Evolutionary conservation across 106 monocot species (phyloP), one percentile per base, ranked within the genome.

Genomic region (Allium fistulosum): DNA sequence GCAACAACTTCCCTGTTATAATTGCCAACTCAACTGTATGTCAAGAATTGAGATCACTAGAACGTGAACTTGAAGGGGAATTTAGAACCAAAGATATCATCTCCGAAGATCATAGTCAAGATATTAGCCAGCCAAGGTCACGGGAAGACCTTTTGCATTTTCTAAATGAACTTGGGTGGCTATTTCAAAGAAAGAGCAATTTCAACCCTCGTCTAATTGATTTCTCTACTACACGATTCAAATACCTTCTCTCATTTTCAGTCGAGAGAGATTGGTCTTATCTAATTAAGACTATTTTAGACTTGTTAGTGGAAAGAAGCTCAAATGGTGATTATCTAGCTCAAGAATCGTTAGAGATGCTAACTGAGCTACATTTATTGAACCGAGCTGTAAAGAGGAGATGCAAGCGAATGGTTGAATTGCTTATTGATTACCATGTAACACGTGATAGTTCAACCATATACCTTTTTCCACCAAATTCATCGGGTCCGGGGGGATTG

Each of bases 111-210:
- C 72, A 74, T 18, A 61, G 16, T 66, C 72, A 65, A 10, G 78
- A 83, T 59, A 51, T 28, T 69, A 55, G 79, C 48, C 18, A 46
- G n/a, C 72, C 66, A 51, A 72, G 65, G 45, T 77, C 87, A 14
- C 85, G 80, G 74, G 91, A 86, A 11, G 86, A 84, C 68, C 71
- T 80, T 58, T 47, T 91, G 11, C 86, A 88, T 68, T 97, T 97
- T 28, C 77, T 88, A 53, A 97, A 97, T 70, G 96, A 97, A 76
- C 86, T 97, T 64, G 91, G 96, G 8, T 97, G 96, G 96, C 78
- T 97, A 22, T 88, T 97, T 70, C 96, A 97, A 71, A 97, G 73
- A 53, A 84, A 50, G 16, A 66, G 65, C 53, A 26, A 17, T 0
- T 62, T 69, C 7, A 22, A 11, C 7, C 48, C 72, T 17, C 45